Conservation (phyloP, 305 asterid genomes). For the Solanum chacoense region DNA sequence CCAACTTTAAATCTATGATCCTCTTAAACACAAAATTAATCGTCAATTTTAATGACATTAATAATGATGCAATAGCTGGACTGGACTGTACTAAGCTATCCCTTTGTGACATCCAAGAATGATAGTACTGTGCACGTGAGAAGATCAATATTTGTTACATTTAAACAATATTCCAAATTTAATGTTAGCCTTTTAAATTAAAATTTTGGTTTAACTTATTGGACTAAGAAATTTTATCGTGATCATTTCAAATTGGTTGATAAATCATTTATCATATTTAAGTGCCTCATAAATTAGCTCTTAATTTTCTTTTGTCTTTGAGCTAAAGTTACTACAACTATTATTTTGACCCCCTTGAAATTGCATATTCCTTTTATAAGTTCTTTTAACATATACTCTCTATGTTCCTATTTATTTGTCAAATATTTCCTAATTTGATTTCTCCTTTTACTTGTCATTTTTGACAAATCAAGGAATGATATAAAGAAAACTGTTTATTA, state of each 20-base stretch:
- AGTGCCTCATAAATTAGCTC: neutral
- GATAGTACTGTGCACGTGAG: neutral
- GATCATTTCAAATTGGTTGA: neutral
- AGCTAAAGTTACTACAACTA: neutral
- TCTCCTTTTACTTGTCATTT: too few species aligned
- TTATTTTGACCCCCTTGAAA: neutral
- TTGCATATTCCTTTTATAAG: neutral
- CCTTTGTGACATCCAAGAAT: slow-evolving; percentile 2
- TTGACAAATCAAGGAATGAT: too few species aligned
- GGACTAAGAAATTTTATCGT: neutral
- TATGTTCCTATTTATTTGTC: too few species aligned
- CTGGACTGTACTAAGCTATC: neutral
- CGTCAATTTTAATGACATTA: neutral
- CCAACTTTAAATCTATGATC: neutral
- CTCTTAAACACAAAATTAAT: neutral
- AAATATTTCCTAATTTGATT: too few species aligned
- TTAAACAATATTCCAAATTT: neutral
- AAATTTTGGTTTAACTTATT: neutral
- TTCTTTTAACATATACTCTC: neutral
- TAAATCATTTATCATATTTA: neutral
- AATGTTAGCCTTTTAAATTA: neutral
- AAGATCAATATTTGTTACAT: neutral
- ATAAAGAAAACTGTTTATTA: too few species aligned
- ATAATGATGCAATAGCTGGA: slow-evolving; percentile 1
- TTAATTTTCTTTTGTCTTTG: neutral